Conservation (phyloP, 176 grass and related monocot species). For the Rhynchospora tenuis region DNA sequence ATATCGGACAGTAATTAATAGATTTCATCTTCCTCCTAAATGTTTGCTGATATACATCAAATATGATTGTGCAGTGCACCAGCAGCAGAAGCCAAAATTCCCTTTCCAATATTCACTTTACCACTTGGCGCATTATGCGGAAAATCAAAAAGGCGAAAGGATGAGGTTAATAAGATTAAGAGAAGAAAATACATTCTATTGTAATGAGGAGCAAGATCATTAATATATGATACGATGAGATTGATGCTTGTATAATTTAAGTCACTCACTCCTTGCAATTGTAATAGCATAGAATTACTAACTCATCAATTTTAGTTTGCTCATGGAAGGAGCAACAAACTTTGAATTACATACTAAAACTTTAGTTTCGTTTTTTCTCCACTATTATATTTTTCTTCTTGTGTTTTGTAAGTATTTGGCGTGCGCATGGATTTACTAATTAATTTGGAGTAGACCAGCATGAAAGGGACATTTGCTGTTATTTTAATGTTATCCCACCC, state of each 20-base stretch:
- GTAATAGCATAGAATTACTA: not conserved
- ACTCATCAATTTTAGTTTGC: conserved; percentile 6
- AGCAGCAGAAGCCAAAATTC: conserved; percentile 49
- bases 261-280: not conserved
- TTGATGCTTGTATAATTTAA: not conserved
- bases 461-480: not conserved
- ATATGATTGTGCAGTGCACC: conserved; percentile 33
- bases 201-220: not conserved
- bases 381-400: not conserved
- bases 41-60: not conserved
- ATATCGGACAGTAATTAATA: no score
- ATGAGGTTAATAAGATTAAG: conserved; percentile 7
- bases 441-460: not conserved
- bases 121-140: conserved; percentile 51
- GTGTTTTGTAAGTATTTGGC: not conserved
- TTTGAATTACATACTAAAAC: not conserved
- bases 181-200: conserved; percentile 6
- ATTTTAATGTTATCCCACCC: not conserved
- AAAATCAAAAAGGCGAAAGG: conserved; percentile 41
- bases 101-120: conserved; percentile 62
- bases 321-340: not conserved
- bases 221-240: not conserved
- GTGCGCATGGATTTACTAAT: not conserved
- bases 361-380: not conserved
- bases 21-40: not conserved